phyloP scores from a whole-genome alignment of 2,329 filamentous ascomycete species.

The Arthrobotrys sinensis region DNA sequence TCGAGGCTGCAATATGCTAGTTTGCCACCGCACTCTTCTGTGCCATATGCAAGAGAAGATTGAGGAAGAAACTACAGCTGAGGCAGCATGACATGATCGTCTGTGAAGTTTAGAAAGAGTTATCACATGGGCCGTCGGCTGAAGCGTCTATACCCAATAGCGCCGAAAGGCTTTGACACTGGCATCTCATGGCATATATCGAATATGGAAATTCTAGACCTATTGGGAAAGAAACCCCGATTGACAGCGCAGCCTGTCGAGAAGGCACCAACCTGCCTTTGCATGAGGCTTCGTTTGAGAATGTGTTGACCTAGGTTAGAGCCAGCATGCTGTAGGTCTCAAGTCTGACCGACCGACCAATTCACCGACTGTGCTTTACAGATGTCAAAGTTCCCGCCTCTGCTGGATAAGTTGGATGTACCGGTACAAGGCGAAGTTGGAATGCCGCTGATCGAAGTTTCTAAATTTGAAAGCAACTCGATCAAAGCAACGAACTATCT shows the following conservation, averaged over 20 bases:
- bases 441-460: slow-evolving; percentile 27
- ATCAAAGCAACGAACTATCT: slow-evolving; percentile 34
- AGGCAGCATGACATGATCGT: slow-evolving; percentile 47
- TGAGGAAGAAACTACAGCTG: slow-evolving; percentile 27
- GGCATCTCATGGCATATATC: slow-evolving; percentile 11
- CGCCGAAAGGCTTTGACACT: slow-evolving; percentile 25
- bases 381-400: slow-evolving; percentile 32
- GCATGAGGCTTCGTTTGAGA: slow-evolving; percentile 47
- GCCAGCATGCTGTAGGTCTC: slow-evolving; percentile 12
- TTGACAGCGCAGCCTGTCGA: slow-evolving; percentile 38
- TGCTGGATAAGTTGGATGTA: slow-evolving; percentile 25
- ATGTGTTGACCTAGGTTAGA: slow-evolving; percentile 46
- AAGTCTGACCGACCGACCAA: slow-evolving; percentile 7
- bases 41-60: slow-evolving; percentile 26
- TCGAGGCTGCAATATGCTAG: slow-evolving; percentile 45
- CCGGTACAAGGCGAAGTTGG: slow-evolving; percentile 32
- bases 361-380: not conserved
- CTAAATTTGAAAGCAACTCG: slow-evolving; percentile 43
- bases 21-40: slow-evolving; percentile 51
- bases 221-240: slow-evolving; percentile 41
- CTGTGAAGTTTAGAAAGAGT: slow-evolving; percentile 2
- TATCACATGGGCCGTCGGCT: slow-evolving; percentile 59
- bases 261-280: slow-evolving; percentile 46
- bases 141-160: slow-evolving; percentile 52
- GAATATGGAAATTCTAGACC: slow-evolving; percentile 47